Evolutionary conservation across 2,329 filamentous ascomycete species (phyloP), one percentile per base, ranked within the genome.

Genomic region (Aureobasidium sp.): DNA sequence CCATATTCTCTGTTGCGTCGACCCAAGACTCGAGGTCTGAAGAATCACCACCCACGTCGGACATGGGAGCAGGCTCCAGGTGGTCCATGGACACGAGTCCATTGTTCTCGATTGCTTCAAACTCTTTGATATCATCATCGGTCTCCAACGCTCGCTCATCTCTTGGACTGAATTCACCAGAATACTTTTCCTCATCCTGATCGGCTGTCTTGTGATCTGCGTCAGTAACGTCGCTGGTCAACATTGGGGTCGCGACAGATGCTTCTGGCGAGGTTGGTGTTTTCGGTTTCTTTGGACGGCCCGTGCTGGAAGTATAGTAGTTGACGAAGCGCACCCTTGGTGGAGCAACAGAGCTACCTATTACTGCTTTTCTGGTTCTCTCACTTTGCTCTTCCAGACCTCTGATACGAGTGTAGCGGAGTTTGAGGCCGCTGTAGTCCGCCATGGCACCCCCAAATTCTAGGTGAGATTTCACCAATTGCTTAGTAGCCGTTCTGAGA

Each of bases 271-370:
- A 34, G 66, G 79, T 78, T 15, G 75, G 74, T 67, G 88, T 71
- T 63, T 76, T 76, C 6, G 73, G 72, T 66, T 75, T 76, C 68
- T 79, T 91, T 2, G 82, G 80, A 63, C 84, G 80, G 3, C 91
- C 91, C 10, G 88, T 87, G 66, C 89, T 91, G n/a, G 89, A 83
- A 1, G 91, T 96, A 71, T 93, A 96, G 72, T 96, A 96, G 71
- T 96, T 96, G 62, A 90, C 80, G 69, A 96, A 96, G 17, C 91
- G 82, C 12, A 94, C 83, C 58, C 87, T 79, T 2, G 78, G 76
- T 1, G 77, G 76, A 58, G 63, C 53, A 13, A 62, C 61, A 17
- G 61, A 64, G 15, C 61, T 64, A 15, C 61, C 53, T 1, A 70
- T 73, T 47, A 67, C 70, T 46, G 79, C 76, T 26, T 65, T 65